Base-by-base conservation (phyloP, 805 yeast species). In the Zygosaccharomyces pseudorouxii region DNA sequence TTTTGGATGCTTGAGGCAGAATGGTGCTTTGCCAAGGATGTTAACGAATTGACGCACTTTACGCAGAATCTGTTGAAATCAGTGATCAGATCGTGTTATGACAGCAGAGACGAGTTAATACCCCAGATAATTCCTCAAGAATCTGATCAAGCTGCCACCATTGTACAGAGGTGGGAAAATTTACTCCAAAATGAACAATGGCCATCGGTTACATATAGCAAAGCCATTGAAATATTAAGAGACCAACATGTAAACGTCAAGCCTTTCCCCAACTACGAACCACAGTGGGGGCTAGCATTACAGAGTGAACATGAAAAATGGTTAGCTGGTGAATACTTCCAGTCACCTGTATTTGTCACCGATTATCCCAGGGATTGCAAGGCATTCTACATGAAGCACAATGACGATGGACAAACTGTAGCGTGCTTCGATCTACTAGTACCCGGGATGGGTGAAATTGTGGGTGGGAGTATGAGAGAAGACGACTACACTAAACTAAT, bases 1-100 rank as follows among this genome's bases (percentile, higher is more conserved):
- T 93, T 93, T 65, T 93, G 97, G 97, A 90, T 93, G 97, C 68
- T 93, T 2, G 99, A 93, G 66, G 95, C 89, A 0, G 99, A 93
- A 63, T 67, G 89, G 18, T 81, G 88, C 7, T 86, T 86, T 64
- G 68, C 85, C 1, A 72, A 74, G 4, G 66, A 72, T 11, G 76
- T 90, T 5, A 60, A 63, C 3, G 84, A 84, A 51, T 67, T 93
- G 48, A 83, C 92, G 1, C 59, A 59, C 2, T 76, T 88, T 44
- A 79, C 84, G 2, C 96, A 90, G 63, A 60, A 62, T 1, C 84
- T 89, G 95, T 72, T 88, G 31, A 78, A 81, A 49, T 59, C 63
- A 36, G 76, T 81, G 3, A 76, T 71, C 6, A 42, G 50, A n/a
- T 58, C 53, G 20, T 61, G 72, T 12, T 56, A 63, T 4, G 49